These are phyloP conservation scores for Diversispora epigaea DNA, from an alignment of 192 early-diverging fungal species.

Conservation along the genomic window DNA sequence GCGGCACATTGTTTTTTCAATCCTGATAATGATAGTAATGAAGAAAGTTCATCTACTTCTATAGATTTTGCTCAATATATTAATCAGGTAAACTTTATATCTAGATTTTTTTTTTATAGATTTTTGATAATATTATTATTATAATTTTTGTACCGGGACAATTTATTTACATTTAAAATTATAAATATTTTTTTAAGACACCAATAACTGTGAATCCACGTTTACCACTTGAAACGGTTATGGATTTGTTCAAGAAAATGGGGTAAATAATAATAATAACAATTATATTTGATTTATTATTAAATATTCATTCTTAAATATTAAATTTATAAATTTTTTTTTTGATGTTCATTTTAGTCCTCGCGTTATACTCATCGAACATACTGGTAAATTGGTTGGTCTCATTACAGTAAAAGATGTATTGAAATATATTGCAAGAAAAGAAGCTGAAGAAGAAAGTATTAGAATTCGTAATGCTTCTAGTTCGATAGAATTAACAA, in stretches of 20 bases:
- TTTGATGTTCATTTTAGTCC: slow-evolving; percentile 43
- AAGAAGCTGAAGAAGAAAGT: slow-evolving; percentile 42
- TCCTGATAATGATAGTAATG: slow-evolving; percentile 23
- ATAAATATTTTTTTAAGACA: slow-evolving; percentile 48
- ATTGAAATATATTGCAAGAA: slow-evolving; percentile 57
- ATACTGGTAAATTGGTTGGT: slow-evolving; percentile 61
- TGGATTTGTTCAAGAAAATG: slow-evolving; percentile 84
- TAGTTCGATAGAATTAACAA: not conserved
- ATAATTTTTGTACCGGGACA: not conserved
- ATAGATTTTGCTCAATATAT: slow-evolving; percentile 57
- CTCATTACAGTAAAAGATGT: slow-evolving; percentile 79
- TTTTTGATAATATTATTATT: not conserved
- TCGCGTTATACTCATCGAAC: slow-evolving; percentile 66
- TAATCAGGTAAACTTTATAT: slow-evolving; percentile 43
- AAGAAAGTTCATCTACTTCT: slow-evolving; percentile 40
- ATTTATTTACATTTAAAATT: not conserved
- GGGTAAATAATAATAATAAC: slow-evolving; percentile 43
- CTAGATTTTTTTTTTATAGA: too few species aligned
- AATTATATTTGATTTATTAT: not conserved
- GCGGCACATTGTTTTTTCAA: slow-evolving; percentile 54
- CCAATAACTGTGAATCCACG: slow-evolving; percentile 72
- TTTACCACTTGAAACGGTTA: slow-evolving; percentile 67
- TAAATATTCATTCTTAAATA: not conserved
- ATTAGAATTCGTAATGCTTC: not conserved
- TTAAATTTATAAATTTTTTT: not conserved